Evolutionary conservation across 164 flowering plant genomes (phyloP).

Genomic region (Nymphaea colorata): DNA sequence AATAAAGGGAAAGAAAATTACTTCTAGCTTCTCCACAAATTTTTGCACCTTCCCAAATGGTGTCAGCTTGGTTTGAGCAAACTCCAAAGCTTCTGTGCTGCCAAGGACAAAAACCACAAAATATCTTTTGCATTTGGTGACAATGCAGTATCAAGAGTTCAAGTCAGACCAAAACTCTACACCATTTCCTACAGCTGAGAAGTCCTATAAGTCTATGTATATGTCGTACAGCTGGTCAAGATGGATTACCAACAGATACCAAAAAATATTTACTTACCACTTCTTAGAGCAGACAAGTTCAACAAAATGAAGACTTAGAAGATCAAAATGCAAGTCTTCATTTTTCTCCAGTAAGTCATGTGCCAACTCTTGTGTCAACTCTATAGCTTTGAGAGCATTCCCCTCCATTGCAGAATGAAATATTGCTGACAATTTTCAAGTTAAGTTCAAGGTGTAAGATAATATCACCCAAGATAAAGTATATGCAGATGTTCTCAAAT

Average conservation of each 20-base stretch:
- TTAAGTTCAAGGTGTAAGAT: background rate
- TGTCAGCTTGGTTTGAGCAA: constrained; percentile 68
- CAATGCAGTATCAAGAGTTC: too few relatives aligned
- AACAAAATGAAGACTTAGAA: constrained; percentile 87
- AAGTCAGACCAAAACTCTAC: too few relatives aligned
- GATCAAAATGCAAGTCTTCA: constrained; percentile 89
- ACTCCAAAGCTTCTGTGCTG: constrained; percentile 95
- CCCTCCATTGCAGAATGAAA: constrained; percentile 64
- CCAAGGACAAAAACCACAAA: constrained; percentile 12
- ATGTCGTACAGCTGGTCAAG: too few relatives aligned
- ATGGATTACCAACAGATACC: background rate
- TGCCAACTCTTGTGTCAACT: constrained; percentile 69
- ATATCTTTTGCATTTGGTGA: background rate
- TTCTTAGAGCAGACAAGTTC: constrained; percentile 71
- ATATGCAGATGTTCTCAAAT: background rate
- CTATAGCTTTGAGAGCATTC: constrained; percentile 76
- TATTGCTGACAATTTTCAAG: constrained; percentile 36
- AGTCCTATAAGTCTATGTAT: too few relatives aligned
- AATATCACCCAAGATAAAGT: background rate
- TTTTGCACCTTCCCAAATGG: constrained; percentile 74
- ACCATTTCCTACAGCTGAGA: too few relatives aligned
- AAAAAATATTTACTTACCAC: constrained; percentile 33
- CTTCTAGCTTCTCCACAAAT: constrained; percentile 77
- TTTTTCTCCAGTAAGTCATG: constrained; percentile 59
- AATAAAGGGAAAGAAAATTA: constrained; percentile 12